Evolutionary conservation across 2,329 filamentous ascomycete species (phyloP), one percentile per base, ranked within the genome.

Genomic region (Dothideomycetes sp.): DNA sequence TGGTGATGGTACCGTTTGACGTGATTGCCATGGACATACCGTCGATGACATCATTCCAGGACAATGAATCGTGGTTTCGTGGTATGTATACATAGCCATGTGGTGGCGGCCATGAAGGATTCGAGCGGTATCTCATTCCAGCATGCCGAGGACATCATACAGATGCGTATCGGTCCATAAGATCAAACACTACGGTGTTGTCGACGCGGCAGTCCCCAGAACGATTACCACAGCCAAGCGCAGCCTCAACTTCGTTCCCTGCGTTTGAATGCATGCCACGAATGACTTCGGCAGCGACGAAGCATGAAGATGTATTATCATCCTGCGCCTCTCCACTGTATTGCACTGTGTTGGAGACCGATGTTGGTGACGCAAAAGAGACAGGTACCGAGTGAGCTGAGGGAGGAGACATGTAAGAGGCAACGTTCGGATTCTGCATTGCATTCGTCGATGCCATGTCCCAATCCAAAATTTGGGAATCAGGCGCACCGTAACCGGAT

Each of bases 151-250:
- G 12, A 31, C 29, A 31, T 10, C 29, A 31, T 31, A 51, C 53
- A 2, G n/a, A n/a, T n/a, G 57, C 52, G 47, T 69, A 69, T 34
- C 58, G 59, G 45, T 69, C 65, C 59, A 70, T 65, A 10, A 66
- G 56, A 38, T 61, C 57, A 47, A 67, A 68, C 2, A 67, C 59
- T 10, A 60, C 43, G 2, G 58, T 48, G 47, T 67, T 68, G 36
- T 64, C 56, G n/a, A 68, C 62, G 16, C 63, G 56, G 40, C 63
- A 69, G 27, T 68, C 59, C 1, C 29, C 22, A 40, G 58, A 55
- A 7, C 52, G 56, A 18, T 55, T 49, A 5, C 46, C 50, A 20
- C 64, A 69, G 16, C 64, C 64, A 4, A 69, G 51, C 7, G 65
- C 63, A 12, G 50, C 49, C 28, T 64, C 62, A 5, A 69, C 45